Evolutionary conservation across 306 rosid species (phyloP).

Genomic region (Astragalus glycyphyllos): DNA sequence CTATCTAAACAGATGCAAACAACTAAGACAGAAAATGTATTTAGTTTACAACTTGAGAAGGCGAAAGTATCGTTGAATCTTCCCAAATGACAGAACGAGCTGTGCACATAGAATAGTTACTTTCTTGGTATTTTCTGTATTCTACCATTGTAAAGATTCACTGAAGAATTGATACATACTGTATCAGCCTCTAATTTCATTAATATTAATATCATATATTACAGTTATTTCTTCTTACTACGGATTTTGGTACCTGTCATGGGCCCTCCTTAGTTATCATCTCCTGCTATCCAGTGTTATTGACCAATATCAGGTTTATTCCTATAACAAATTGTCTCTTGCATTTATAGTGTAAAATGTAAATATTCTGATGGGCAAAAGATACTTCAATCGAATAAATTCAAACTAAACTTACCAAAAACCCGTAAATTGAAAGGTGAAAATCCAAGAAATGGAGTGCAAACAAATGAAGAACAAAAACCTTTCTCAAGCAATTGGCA

Average conservation of each 20-base stretch:
- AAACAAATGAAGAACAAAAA: slow-evolving; percentile 9
- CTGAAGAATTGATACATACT: too few relatives aligned
- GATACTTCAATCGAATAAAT: background rate
- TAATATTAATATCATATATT: too few relatives aligned
- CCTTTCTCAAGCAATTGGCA: slow-evolving; percentile 2
- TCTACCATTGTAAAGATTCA: too few relatives aligned
- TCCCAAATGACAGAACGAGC: slow-evolving; percentile 27
- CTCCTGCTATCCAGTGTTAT: background rate
- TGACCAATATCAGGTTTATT: slow-evolving; percentile 20
- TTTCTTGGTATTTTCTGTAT: too few relatives aligned
- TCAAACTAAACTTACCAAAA: background rate
- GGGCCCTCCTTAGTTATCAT: background rate
- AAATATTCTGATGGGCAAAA: slow-evolving; percentile 17
- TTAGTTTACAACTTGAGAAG: slow-evolving; percentile 7
- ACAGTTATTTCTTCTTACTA: too few relatives aligned
- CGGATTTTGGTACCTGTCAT: too few relatives aligned
- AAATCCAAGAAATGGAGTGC: background rate
- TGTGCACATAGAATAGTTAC: background rate
- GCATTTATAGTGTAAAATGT: slow-evolving; percentile 16
- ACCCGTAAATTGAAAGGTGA: background rate
- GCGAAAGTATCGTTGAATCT: slow-evolving; percentile 3
- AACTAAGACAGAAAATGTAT: slow-evolving; percentile 2
- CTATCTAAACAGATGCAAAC: slow-evolving; percentile 1
- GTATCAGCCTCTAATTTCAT: too few relatives aligned
- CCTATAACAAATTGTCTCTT: slow-evolving; percentile 11